Conservation (phyloP, 2,329 filamentous ascomycete genomes). For the Hymenoscyphus salicellus region DNA sequence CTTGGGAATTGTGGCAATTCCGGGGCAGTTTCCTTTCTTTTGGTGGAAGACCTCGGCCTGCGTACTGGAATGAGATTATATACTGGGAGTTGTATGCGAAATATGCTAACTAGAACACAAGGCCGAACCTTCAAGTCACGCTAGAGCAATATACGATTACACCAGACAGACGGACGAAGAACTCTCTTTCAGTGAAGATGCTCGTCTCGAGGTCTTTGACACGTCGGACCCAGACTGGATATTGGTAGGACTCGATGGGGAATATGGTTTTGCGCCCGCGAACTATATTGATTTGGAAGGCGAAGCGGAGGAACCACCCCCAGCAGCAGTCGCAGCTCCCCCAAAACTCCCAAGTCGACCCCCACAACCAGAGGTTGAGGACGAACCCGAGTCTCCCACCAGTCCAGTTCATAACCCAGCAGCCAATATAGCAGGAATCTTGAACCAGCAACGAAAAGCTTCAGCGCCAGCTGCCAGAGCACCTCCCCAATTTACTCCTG, state of each 20-base stretch:
- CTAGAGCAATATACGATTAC: constrained; percentile 97
- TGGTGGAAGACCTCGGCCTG: background rate
- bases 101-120: constrained; percentile 36
- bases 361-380: constrained; percentile 35
- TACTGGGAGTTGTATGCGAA: constrained; percentile 4
- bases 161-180: constrained; percentile 96
- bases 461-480: constrained; percentile 40
- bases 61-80: background rate
- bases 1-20: background rate
- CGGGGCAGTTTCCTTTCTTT: background rate
- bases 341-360: constrained; percentile 38
- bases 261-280: constrained; percentile 90
- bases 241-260: constrained; percentile 75
- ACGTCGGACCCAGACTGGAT: constrained; percentile 95
- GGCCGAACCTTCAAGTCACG: constrained; percentile 65
- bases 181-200: constrained; percentile 90
- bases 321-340: constrained; percentile 30
- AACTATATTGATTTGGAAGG: constrained; percentile 83
- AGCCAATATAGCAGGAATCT: constrained; percentile 38
- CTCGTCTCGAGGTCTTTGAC: constrained; percentile 80
- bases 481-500: constrained; percentile 60
- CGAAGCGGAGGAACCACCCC: constrained; percentile 31
- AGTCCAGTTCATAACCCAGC: constrained; percentile 33
- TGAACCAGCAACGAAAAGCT: constrained; percentile 38
- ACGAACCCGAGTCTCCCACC: constrained; percentile 29